These are phyloP conservation scores for Picea abies DNA, from an alignment of 83 land plant species.

Conservation along the genomic window DNA sequence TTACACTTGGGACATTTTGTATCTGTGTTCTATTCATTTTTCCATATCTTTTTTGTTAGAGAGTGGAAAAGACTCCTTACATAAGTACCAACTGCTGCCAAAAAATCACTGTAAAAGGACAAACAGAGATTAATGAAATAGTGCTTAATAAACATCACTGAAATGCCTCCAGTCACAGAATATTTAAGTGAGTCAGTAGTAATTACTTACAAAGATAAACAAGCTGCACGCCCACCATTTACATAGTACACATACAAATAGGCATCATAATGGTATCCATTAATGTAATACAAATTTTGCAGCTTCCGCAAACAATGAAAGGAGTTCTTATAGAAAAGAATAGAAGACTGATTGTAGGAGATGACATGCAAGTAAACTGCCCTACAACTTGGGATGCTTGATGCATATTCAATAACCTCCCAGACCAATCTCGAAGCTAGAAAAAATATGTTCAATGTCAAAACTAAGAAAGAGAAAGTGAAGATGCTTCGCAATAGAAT, in stretches of 20 bases:
- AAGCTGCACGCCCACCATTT: constrained; percentile 97
- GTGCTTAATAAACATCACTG: not conserved
- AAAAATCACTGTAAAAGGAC: constrained; percentile 52
- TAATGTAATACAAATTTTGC: constrained; percentile 80
- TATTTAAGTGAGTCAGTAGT: not conserved
- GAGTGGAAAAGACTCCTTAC: constrained; percentile 35
- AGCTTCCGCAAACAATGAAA: constrained; percentile 85
- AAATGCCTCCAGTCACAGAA: not conserved
- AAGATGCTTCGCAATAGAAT: not conserved
- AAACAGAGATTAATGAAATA: not conserved
- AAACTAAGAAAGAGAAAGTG: constrained; percentile 1
- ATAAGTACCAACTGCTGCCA: constrained; percentile 36
- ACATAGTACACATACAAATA: constrained; percentile 90
- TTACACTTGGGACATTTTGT: constrained; percentile 51
- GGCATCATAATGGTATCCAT: constrained; percentile 86
- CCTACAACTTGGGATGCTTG: constrained; percentile 68
- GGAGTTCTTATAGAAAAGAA: constrained; percentile 78
- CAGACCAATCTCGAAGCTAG: constrained; percentile 84
- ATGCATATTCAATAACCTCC: constrained; percentile 90
- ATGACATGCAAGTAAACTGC: constrained; percentile 98
- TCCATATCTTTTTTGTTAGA: constrained; percentile 40
- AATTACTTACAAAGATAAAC: constrained; percentile 91
- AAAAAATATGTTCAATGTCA: constrained; percentile 17
- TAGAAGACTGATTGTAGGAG: constrained; percentile 85
- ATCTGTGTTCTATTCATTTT: constrained; percentile 34